Percentiles rank a stretch among this genome's conserved stretches.
Conservation (phyloP, 345 rosid genomes). For the Pseudoturritis turrita region DNA sequence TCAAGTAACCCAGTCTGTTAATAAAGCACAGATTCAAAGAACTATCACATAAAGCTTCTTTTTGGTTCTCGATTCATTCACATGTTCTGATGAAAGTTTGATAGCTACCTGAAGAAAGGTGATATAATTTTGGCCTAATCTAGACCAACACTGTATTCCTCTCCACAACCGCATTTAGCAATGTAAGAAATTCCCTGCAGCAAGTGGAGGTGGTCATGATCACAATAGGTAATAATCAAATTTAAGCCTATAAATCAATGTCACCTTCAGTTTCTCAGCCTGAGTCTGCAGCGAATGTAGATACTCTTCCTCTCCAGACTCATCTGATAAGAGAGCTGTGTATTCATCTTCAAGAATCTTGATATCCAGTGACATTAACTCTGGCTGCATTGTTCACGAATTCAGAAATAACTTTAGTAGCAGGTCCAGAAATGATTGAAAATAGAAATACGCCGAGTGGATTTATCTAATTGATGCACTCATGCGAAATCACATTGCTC, state of each 20-base stretch:
- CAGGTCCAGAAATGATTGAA: neutral
- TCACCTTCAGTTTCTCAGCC: constrained; percentile 55
- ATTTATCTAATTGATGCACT: neutral
- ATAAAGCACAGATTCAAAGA: neutral
- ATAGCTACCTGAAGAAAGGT: constrained; percentile 3
- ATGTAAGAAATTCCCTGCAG: constrained; percentile 53
- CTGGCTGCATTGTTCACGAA: constrained; percentile 43
- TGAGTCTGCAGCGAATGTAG: constrained; percentile 46
- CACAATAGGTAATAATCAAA: neutral
- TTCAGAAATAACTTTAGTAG: neutral
- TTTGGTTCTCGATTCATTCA: neutral
- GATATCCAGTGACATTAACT: constrained; percentile 46
- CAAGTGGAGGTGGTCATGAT: constrained; percentile 18
- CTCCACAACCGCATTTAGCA: constrained; percentile 54
- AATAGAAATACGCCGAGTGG: neutral
- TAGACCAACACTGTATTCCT: constrained; percentile 45
- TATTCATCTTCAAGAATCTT: constrained; percentile 52
- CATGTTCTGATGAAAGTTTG: neutral
- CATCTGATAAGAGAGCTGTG: constrained; percentile 49
- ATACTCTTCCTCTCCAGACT: constrained; percentile 51
- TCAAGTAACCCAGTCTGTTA: neutral
- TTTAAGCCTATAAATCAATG: neutral
- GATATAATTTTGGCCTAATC: neutral
- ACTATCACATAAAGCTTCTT: neutral
- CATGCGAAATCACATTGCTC: constrained; percentile 8